These are phyloP conservation scores for Capsicum chinense DNA, from an alignment of 257 asterid genomes.

Conservation along the genomic window DNA sequence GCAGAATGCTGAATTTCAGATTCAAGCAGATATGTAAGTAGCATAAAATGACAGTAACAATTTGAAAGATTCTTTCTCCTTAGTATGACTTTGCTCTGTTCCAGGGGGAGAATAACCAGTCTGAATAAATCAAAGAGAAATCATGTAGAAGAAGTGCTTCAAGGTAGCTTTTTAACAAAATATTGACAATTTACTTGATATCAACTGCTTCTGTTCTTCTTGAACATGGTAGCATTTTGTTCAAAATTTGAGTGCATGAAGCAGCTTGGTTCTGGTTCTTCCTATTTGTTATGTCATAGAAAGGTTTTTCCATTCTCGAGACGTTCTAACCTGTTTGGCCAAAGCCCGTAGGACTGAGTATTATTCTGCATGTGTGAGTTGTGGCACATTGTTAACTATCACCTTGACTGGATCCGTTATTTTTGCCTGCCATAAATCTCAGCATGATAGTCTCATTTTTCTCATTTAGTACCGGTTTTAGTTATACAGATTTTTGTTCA, in stretches of 20 bases:
- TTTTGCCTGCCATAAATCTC: slow-evolving; percentile 2
- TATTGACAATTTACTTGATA: slow-evolving; percentile 22
- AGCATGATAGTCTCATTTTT: slow-evolving; percentile 1
- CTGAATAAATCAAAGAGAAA: slow-evolving; percentile 62
- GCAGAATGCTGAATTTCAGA: slow-evolving; percentile 74
- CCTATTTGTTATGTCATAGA: background rate
- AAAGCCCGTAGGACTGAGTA: background rate
- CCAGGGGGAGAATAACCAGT: slow-evolving; percentile 71
- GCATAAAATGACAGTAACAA: slow-evolving; percentile 30
- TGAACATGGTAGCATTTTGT: background rate
- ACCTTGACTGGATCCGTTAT: background rate
- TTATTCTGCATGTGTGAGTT: slow-evolving; percentile 19
- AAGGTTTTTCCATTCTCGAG: background rate
- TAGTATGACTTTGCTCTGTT: slow-evolving; percentile 41
- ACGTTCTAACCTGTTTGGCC: background rate
- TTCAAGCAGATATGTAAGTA: slow-evolving; percentile 72
- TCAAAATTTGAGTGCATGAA: slow-evolving; percentile 22
- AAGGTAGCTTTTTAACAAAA: slow-evolving; percentile 56
- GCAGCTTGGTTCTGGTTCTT: background rate
- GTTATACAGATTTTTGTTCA: background rate
- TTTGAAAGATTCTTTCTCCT: slow-evolving; percentile 33
- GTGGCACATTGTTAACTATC: background rate
- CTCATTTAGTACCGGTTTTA: background rate
- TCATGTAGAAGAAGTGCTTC: slow-evolving; percentile 63
- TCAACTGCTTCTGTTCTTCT: background rate